These are phyloP conservation scores for Paulownia fortunei DNA, from an alignment of 257 asterid species.

Conservation along the genomic window DNA sequence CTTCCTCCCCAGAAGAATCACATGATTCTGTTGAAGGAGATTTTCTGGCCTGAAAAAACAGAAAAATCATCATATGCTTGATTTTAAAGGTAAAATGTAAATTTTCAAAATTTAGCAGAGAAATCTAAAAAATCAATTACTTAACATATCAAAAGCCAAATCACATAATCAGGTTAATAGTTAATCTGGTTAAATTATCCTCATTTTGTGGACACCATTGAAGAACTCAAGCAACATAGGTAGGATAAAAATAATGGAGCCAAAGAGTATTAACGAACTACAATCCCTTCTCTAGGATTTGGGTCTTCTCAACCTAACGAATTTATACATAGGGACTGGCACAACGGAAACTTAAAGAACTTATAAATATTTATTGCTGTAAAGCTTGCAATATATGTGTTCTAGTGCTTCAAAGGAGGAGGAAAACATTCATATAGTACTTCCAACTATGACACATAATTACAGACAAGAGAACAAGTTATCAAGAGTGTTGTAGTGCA, in stretches of 20 bases:
- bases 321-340: conserved; percentile 4
- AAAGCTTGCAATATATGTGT: conserved; percentile 10
- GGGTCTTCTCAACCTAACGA: neutral
- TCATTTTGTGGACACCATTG: conserved; percentile 9
- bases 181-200: conserved; percentile 6
- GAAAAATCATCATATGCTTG: conserved; percentile 32
- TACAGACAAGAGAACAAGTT: neutral
- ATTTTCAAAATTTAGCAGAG: conserved; percentile 10
- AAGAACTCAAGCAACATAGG: conserved; percentile 18
- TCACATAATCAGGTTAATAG: neutral
- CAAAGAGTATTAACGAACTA: neutral
- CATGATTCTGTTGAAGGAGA: conserved; percentile 76
- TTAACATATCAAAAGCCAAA: conserved; percentile 9
- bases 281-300: neutral
- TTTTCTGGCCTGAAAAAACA: conserved; percentile 62
- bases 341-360: neutral
- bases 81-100: conserved; percentile 19
- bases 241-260: conserved; percentile 4
- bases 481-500: conserved; percentile 15
- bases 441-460: neutral
- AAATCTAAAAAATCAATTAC: neutral
- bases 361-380: neutral
- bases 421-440: neutral
- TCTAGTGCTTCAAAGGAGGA: neutral
- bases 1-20: conserved; percentile 97